These are phyloP conservation scores for Epichloe aotearoae DNA, from an alignment of 2,329 filamentous ascomycete species.

Conservation along the genomic window DNA sequence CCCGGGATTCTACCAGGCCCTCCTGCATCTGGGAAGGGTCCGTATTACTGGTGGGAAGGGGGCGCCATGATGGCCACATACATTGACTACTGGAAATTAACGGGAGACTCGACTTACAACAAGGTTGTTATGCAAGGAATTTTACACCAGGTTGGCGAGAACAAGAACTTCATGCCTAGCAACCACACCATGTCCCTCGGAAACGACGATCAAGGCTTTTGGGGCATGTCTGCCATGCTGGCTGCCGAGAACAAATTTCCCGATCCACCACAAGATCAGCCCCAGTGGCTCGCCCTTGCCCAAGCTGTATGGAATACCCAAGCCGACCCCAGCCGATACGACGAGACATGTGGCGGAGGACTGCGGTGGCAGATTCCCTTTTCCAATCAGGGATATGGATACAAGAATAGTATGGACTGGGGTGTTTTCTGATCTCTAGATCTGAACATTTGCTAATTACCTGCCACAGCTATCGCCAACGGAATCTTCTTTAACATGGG, in stretches of 20 bases:
- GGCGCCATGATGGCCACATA: conserved; percentile 55
- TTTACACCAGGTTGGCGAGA: conserved; percentile 43
- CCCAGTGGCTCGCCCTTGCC: conserved; percentile 51
- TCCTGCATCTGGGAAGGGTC: conserved; percentile 29
- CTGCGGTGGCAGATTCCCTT: conserved; percentile 67
- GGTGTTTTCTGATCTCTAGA: neutral
- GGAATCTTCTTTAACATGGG: conserved; percentile 52
- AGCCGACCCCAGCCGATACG: conserved; percentile 48
- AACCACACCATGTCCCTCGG: conserved; percentile 47
- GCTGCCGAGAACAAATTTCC: conserved; percentile 53
- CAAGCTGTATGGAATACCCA: conserved; percentile 57
- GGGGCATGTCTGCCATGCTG: conserved; percentile 54
- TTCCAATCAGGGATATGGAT: conserved; percentile 62
- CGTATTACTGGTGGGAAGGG: conserved; percentile 66
- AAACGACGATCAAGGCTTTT: conserved; percentile 61
- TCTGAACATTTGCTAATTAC: neutral
- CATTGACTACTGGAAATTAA: conserved; percentile 58
- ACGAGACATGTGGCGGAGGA: conserved; percentile 50
- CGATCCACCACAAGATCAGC: conserved; percentile 37
- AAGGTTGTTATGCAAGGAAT: conserved; percentile 41
- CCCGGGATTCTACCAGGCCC: conserved; percentile 46
- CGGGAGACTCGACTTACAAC: conserved; percentile 52
- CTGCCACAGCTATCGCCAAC: conserved; percentile 39
- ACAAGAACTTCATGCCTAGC: conserved; percentile 44
- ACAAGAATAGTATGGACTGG: conserved; percentile 47